Evolutionary conservation across 2,329 filamentous ascomycete genomes (phyloP).

Genomic region (Peltaster fructicola): DNA sequence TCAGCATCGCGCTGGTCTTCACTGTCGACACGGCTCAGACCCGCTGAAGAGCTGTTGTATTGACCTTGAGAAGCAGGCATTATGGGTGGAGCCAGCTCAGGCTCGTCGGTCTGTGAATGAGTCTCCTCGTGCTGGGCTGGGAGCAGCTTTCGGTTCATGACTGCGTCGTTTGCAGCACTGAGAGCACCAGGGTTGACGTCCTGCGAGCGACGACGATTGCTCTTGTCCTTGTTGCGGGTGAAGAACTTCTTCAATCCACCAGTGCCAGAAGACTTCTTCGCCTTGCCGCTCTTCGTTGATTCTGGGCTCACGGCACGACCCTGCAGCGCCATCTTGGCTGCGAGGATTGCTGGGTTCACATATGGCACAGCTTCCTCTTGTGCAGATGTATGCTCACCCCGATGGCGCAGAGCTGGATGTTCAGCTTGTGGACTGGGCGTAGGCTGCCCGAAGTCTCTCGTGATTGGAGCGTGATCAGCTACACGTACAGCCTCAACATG

Average conservation of each 20-base stretch:
- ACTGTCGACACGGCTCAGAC: conserved; percentile 42
- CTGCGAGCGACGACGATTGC: too few species aligned
- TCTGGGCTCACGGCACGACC: conserved; percentile 14
- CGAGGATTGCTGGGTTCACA: conserved; percentile 14
- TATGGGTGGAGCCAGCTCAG: too few species aligned
- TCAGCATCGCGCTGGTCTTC: conserved; percentile 41
- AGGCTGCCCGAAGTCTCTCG: too few species aligned
- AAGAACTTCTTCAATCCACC: conserved; percentile 47
- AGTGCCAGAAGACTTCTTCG: conserved; percentile 25
- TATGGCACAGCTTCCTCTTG: too few species aligned
- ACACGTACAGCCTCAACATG: too few species aligned
- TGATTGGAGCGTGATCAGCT: too few species aligned
- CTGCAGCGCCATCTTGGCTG: conserved; percentile 16
- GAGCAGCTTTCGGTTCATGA: too few species aligned
- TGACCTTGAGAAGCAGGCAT: conserved; percentile 18
- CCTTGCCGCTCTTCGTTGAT: conserved; percentile 14
- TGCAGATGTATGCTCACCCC: conserved; percentile 8
- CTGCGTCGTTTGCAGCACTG: too few species aligned
- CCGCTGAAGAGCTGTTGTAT: conserved; percentile 30
- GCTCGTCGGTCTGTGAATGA: too few species aligned
- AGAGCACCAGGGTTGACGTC: too few species aligned
- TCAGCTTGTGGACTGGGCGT: conserved; percentile 19
- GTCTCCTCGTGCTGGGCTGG: too few species aligned
- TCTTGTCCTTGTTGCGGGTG: conserved; percentile 41
- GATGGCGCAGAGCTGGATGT: conserved; percentile 26